Evolutionary conservation across 2,329 filamentous ascomycete genomes (phyloP).

Genomic region (Phialophora verrucosa): DNA sequence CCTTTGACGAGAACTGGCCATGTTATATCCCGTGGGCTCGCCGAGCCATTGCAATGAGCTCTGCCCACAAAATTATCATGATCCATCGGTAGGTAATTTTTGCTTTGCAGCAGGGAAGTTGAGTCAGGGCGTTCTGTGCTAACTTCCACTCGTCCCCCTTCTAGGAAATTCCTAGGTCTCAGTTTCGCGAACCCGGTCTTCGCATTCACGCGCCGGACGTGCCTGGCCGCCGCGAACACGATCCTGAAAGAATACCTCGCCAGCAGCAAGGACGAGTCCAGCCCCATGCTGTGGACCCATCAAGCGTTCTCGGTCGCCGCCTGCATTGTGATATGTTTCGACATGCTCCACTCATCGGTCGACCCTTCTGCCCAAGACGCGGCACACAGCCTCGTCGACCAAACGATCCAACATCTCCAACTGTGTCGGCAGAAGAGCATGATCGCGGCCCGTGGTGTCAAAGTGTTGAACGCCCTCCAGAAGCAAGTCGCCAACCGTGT

Average conservation of each 20-base stretch:
- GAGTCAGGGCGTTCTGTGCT: neutral
- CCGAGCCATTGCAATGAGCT: conserved; percentile 48
- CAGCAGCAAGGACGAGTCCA: conserved; percentile 44
- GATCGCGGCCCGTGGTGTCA: conserved; percentile 33
- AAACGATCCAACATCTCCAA: conserved; percentile 25
- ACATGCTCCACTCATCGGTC: conserved; percentile 45
- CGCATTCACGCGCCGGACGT: conserved; percentile 50
- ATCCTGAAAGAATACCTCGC: conserved; percentile 49
- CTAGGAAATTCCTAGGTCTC: conserved; percentile 48
- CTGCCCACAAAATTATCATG: conserved; percentile 38
- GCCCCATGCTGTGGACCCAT: conserved; percentile 52
- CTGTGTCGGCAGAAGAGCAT: conserved; percentile 29
- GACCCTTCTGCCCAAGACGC: conserved; percentile 6
- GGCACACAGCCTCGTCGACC: conserved; percentile 20
- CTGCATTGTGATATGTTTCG: conserved; percentile 47
- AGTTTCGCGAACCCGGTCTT: conserved; percentile 52
- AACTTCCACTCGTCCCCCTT: neutral
- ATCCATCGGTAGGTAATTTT: conserved; percentile 37
- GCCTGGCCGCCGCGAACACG: conserved; percentile 48
- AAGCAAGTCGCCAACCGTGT: conserved; percentile 22
- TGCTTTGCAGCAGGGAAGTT: no score
- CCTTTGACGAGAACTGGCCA: conserved; percentile 48
- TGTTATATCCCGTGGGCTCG: conserved; percentile 50
- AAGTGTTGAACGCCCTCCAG: conserved; percentile 29
- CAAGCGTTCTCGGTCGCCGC: conserved; percentile 49